Evolutionary conservation across 1,284 basidiomycete genomes (phyloP).

Genomic region (Ganoderma lingzhi): DNA sequence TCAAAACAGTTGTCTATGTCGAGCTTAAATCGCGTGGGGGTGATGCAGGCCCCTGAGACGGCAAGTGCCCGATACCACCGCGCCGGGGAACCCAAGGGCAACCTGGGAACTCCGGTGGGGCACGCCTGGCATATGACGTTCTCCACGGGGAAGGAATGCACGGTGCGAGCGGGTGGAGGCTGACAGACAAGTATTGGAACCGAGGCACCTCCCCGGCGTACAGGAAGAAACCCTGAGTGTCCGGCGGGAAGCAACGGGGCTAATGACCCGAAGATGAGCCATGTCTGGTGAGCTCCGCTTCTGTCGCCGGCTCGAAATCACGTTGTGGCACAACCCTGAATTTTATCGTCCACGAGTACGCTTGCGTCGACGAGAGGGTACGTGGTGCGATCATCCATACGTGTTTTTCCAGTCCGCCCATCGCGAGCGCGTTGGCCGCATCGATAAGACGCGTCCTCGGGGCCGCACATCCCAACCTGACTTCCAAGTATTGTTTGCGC

Average conservation of each 20-base stretch:
- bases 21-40: conserved; percentile 41
- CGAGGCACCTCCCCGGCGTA: not conserved
- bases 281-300: not conserved
- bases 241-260: conserved; percentile 3
- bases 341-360: conserved; percentile 3
- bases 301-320: not conserved
- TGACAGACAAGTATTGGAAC: not conserved
- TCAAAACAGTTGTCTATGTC: conserved; percentile 5
- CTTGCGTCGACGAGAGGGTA: not conserved
- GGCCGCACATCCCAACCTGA: not conserved
- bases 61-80: conserved; percentile 17
- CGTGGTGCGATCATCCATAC: not conserved
- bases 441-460: conserved; percentile 5
- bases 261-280: not conserved
- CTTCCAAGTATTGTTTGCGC: not conserved
- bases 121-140: conserved; percentile 4
- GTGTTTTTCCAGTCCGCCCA: conserved; percentile 7
- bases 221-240: conserved; percentile 1
- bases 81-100: not conserved
- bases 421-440: conserved; percentile 8
- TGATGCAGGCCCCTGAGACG: conserved; percentile 8
- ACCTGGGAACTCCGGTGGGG: not conserved
- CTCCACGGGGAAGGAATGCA: not conserved
- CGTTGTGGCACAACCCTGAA: not conserved
- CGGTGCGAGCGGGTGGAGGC: not conserved